Base-by-base conservation (phyloP, 768 basidiomycete genomes). In the Ramaria sp. region DNA sequence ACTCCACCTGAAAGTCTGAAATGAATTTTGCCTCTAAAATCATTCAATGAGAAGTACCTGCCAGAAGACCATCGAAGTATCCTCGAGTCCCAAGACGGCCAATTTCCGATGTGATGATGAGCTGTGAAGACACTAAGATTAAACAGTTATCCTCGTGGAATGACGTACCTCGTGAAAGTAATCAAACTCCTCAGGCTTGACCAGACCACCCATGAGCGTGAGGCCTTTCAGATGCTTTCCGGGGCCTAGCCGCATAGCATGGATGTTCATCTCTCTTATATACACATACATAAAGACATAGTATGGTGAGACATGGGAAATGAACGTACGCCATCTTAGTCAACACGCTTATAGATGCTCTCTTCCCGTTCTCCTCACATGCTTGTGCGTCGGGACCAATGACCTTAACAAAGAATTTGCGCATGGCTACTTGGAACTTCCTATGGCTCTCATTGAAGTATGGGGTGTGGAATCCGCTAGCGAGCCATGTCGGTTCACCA, bases 211-310 rank as follows among this genome's bases (percentile, higher is more conserved):
- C 69, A 92, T 81, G 1, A 96, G 69, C 10, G 71, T 78, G 37
- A 79, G 75, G 0, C 92, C 90, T 63, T 86, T 71, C 20, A 96
- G 76, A 64, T 94, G 89, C 66, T 89, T 88, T 18, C 88, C 89
- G 2, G 91, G 92, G 1, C 93, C 93, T 50, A 93, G 75, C 4
- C 92, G 80, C 91, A 96, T 94, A 6, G 88, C 83, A 49, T 89
- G 81, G 41, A 94, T 73, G 66, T 90, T 85, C 56, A 75, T 68
- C 60, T 83, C 82, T 22, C 89, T 91, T 61, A 37, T 27, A 13
- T 32, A 24, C n/a, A 28, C 27, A 32, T 1, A 28, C 41, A 30
- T 48, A 10, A 24, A 12, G 8, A 25, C 52, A 27, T 8, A 13
- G 9, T 16, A 22, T 3, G 13, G 13, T n/a, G n/a, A 54, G 24